Base-by-base conservation (phyloP, 306 rosid species). In the Hippophae gyantsensis region DNA sequence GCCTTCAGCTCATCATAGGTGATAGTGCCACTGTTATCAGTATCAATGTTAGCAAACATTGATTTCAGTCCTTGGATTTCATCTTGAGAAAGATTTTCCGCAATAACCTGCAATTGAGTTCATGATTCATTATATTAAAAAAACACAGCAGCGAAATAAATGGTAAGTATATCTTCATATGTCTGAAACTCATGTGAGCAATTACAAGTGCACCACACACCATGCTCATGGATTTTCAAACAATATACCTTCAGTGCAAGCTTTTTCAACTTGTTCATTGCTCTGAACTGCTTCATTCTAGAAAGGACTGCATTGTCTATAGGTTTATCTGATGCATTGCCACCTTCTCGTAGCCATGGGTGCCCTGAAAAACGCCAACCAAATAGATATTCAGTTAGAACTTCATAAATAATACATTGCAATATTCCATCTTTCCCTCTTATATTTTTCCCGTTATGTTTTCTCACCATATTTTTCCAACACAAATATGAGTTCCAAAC, bases 201-300 rank as follows among this genome's bases (percentile, higher is more conserved):
- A 18, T 18, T 18, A 18, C 23, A 18, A 18, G 23, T 18, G 23
- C 23, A 18, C 23, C 23, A 18, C 23, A 18, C 23, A 18, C 23
- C 23, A 18, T 18, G 23, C 23, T 18, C 23, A 18, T 18, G 23
- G 23, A 18, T 23, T 8, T 38, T 40, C 0, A 27, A 58, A 7
- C 14, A 32, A 49, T 40, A 6, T 61, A 73, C 81, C 61, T 61
- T 90, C 59, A 90, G 76, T 51, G 97, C 97, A 54, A 89, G 93
- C 73, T 86, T 84, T 79, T 89, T 89, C 38, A 89, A 82, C 70
- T 89, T 86, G 70, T 89, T 89, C 97, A 89, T 89, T 27, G 89
- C 93, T 78, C 93, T 82, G 72, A 89, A 89, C 69, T 89, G 97
- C 83, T 89, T 89, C 95, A 89, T 79, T 79, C 97, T 78, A 13